Conservation (phyloP, 1,284 basidiomycete genomes). For the Cystobasidiaceae sp. region DNA sequence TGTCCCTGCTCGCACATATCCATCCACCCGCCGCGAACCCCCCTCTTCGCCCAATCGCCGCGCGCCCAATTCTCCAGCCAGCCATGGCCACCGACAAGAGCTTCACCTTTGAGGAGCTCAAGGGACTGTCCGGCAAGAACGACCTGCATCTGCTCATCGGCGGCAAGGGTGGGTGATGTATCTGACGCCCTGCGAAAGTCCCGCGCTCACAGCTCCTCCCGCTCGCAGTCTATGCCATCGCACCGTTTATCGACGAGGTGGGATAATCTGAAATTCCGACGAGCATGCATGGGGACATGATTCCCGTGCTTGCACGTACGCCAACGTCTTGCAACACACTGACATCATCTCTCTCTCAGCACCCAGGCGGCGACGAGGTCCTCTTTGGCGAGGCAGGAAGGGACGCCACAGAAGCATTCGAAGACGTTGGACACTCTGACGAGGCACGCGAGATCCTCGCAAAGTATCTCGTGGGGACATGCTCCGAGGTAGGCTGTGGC, state of each 20-base stretch:
- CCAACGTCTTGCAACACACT: background rate
- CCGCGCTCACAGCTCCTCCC: background rate
- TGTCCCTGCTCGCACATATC: too few relatives aligned
- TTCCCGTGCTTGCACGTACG: conserved; percentile 8
- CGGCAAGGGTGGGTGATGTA: conserved; percentile 57
- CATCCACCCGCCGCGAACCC: too few relatives aligned
- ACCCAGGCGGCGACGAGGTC: conserved; percentile 97
- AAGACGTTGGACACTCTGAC: conserved; percentile 98
- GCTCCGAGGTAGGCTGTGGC: conserved; percentile 51
- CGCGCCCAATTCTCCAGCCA: background rate
- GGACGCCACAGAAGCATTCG: conserved; percentile 97
- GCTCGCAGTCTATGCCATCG: conserved; percentile 78
- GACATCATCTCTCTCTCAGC: conserved; percentile 53
- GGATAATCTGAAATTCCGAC: conserved; percentile 36
- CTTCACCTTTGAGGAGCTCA: conserved; percentile 31
- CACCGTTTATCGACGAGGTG: conserved; percentile 95
- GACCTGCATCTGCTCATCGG: conserved; percentile 73
- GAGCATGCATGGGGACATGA: background rate
- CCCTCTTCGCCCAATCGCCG: background rate
- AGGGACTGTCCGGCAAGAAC: conserved; percentile 53
- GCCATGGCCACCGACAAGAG: conserved; percentile 19
- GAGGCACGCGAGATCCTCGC: conserved; percentile 87
- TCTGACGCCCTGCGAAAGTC: background rate
- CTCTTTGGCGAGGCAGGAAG: conserved; percentile 87
- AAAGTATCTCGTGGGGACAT: conserved; percentile 54